These are phyloP conservation scores for Vickermania spadyakhi DNA, from an alignment of 208 protist species.

Conservation along the genomic window DNA sequence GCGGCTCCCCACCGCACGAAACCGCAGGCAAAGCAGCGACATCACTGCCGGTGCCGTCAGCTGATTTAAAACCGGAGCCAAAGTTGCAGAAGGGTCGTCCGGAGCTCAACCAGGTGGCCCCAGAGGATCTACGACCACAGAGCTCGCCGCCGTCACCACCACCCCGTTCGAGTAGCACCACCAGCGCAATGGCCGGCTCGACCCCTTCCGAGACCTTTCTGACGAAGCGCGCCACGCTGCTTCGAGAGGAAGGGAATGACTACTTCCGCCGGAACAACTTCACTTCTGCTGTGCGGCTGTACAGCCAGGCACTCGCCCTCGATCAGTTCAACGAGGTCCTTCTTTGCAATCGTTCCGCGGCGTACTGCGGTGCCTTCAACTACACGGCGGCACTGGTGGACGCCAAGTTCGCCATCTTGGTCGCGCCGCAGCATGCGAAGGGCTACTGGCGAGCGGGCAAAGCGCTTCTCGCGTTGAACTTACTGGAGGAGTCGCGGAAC, in stretches of 20 bases:
- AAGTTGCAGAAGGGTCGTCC: too few relatives aligned
- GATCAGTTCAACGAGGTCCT: slow-evolving; percentile 36
- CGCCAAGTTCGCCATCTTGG: slow-evolving; percentile 38
- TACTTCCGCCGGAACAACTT: slow-evolving; percentile 40
- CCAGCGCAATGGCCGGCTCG: neutral
- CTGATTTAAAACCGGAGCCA: too few relatives aligned
- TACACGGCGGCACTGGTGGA: slow-evolving; percentile 59
- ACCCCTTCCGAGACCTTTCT: neutral
- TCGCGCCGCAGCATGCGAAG: slow-evolving; percentile 36
- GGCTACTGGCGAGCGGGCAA: slow-evolving; percentile 70
- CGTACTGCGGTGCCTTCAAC: slow-evolving; percentile 46
- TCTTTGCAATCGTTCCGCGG: slow-evolving; percentile 65
- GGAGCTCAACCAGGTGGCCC: too few relatives aligned
- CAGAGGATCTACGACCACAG: too few relatives aligned
- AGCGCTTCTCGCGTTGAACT: slow-evolving; percentile 25
- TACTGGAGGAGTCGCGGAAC: slow-evolving; percentile 13
- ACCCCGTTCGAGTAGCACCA: neutral
- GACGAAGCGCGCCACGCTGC: neutral
- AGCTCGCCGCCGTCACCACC: neutral
- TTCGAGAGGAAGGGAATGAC: slow-evolving; percentile 58
- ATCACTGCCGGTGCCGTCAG: too few relatives aligned
- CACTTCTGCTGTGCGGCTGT: slow-evolving; percentile 32
- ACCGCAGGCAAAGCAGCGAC: too few relatives aligned
- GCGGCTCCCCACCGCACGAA: too few relatives aligned
- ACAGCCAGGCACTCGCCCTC: slow-evolving; percentile 55